These are phyloP conservation scores for Aspergillus unguis DNA, from an alignment of 2,329 filamentous ascomycete species.

Conservation along the genomic window DNA sequence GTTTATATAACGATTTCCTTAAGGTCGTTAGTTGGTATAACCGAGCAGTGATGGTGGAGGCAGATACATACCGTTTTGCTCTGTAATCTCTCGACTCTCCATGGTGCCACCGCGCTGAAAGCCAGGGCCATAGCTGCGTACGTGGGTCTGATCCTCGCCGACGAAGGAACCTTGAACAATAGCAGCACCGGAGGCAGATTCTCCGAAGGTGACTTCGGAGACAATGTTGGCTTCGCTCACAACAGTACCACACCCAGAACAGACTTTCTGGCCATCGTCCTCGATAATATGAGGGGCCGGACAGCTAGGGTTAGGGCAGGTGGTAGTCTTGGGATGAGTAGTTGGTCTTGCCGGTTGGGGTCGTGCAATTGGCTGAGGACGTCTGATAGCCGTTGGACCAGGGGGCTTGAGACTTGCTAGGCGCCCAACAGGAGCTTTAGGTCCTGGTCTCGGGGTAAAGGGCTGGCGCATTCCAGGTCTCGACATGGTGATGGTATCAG, in stretches of 20 bases:
- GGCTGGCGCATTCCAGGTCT: conserved; percentile 34
- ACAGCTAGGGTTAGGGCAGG: conserved; percentile 46
- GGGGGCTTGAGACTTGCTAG: conserved; percentile 41
- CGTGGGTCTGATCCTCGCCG: conserved; percentile 77
- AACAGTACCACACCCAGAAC: conserved; percentile 79
- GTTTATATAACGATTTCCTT: conserved; percentile 43
- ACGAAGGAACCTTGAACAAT: conserved; percentile 89
- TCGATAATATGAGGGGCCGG: conserved; percentile 45
- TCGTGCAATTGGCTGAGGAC: conserved; percentile 33
- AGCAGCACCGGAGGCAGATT: conserved; percentile 78
- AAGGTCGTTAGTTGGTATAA: conserved; percentile 1
- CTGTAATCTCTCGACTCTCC: conserved; percentile 49
- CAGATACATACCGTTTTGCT: conserved; percentile 36
- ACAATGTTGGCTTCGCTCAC: conserved; percentile 86
- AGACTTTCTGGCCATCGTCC: conserved; percentile 56
- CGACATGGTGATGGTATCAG: conserved; percentile 9
- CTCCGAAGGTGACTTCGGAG: conserved; percentile 85
- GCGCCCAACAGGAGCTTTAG: conserved; percentile 32
- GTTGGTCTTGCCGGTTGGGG: conserved; percentile 31
- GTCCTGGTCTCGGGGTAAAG: conserved; percentile 25
- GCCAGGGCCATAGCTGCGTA: conserved; percentile 55
- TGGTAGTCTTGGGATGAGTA: conserved; percentile 38
- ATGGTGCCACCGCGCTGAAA: conserved; percentile 48
- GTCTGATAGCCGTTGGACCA: conserved; percentile 36
- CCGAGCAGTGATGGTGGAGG: neutral